These are phyloP conservation scores for Astraeus odoratus DNA, from an alignment of 768 basidiomycete genomes.

Conservation along the genomic window DNA sequence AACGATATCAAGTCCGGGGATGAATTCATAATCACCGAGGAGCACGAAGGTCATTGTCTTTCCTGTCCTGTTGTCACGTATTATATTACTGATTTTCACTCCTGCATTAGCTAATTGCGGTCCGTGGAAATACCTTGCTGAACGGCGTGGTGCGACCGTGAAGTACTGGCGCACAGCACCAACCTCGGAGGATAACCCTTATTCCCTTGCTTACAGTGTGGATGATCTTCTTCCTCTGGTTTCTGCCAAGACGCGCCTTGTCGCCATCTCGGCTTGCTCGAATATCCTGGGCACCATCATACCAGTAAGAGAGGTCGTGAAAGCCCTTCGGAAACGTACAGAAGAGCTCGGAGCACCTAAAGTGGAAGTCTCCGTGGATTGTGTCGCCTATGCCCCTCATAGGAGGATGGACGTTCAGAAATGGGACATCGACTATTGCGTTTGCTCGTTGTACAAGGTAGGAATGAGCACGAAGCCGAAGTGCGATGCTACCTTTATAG, in stretches of 20 bases:
- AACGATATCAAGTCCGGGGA: conserved; percentile 48
- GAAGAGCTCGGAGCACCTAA: conserved; percentile 46
- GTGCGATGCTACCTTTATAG: not conserved
- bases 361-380: conserved; percentile 66
- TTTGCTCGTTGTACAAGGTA: conserved; percentile 75
- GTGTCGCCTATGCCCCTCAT: conserved; percentile 76
- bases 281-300: conserved; percentile 67
- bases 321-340: conserved; percentile 45
- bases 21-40: conserved; percentile 72
- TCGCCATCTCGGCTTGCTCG: conserved; percentile 69
- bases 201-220: conserved; percentile 49
- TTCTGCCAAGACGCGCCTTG: conserved; percentile 57
- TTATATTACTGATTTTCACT: not conserved
- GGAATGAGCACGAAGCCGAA: not conserved
- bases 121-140: conserved; percentile 70
- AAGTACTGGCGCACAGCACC: conserved; percentile 54
- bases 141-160: conserved; percentile 43
- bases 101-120: conserved; percentile 55
- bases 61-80: not conserved
- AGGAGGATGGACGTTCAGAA: conserved; percentile 61
- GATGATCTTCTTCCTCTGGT: conserved; percentile 57
- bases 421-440: conserved; percentile 73
- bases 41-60: conserved; percentile 62
- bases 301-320: conserved; percentile 51
- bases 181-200: conserved; percentile 52